phyloP scores from a whole-genome alignment of 371 early-diverging fungal genomes.

The Lichtheimia ornata region DNA sequence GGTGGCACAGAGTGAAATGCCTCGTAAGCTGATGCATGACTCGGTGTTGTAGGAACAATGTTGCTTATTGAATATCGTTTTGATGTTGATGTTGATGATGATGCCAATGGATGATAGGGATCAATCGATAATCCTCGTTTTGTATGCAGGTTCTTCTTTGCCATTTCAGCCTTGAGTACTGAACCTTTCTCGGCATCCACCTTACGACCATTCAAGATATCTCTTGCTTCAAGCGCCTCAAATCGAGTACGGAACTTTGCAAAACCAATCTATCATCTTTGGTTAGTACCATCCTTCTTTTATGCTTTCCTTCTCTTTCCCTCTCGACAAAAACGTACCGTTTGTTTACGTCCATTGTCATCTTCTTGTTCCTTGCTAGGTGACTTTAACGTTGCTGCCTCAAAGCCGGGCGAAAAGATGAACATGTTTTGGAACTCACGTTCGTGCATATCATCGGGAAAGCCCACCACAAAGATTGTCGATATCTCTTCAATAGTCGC shows the following conservation, averaged over 20 bases:
- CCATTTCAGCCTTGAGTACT: constrained; percentile 89
- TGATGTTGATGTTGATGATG: constrained; percentile 18
- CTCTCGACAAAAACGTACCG: constrained; percentile 13
- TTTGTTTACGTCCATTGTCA: constrained; percentile 30
- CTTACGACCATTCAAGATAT: constrained; percentile 80
- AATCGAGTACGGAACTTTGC: constrained; percentile 88
- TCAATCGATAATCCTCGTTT: constrained; percentile 45
- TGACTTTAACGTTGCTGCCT: constrained; percentile 87
- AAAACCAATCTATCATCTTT: constrained; percentile 74
- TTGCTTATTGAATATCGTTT: constrained; percentile 10
- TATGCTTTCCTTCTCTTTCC: too few species aligned
- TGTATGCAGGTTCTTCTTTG: constrained; percentile 88
- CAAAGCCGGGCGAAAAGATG: constrained; percentile 91
- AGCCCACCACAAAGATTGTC: constrained; percentile 95
- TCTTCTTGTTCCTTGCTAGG: constrained; percentile 64
- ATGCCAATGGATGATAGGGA: constrained; percentile 9
- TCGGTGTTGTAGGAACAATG: not conserved
- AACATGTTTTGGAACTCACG: constrained; percentile 97
- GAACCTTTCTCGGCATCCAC: constrained; percentile 83
- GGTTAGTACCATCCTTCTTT: not conserved
- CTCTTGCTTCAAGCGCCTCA: constrained; percentile 84
- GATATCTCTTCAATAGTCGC: constrained; percentile 62
- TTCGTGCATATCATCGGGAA: constrained; percentile 94
- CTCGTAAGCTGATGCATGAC: constrained; percentile 32
- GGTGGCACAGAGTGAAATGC: constrained; percentile 47